phyloP scores from a whole-genome alignment of 1,284 basidiomycete species.

The Cutaneotrichosporon sp. region DNA sequence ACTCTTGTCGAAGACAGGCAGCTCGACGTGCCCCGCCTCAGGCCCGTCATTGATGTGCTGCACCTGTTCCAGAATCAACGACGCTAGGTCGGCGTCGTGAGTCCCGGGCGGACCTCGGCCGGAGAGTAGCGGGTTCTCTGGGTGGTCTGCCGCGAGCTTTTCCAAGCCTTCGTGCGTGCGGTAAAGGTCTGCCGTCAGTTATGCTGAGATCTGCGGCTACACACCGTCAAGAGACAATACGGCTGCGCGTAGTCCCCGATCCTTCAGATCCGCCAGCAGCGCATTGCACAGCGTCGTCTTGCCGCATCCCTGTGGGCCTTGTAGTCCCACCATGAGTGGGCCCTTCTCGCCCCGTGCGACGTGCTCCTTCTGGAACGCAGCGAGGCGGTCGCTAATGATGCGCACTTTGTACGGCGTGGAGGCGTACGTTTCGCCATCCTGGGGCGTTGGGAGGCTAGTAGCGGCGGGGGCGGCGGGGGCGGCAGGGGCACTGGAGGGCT shows the following conservation, averaged over 20 bases:
- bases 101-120: slow-evolving; percentile 45
- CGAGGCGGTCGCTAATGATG: slow-evolving; percentile 32
- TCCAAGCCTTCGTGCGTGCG: slow-evolving; percentile 31
- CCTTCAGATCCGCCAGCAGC: slow-evolving; percentile 24
- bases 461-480: background rate
- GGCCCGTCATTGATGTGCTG: slow-evolving; percentile 6
- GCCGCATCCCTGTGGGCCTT: slow-evolving; percentile 22
- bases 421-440: slow-evolving; percentile 24
- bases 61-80: background rate
- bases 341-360: slow-evolving; percentile 10
- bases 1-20: slow-evolving; percentile 82
- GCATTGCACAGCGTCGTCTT: slow-evolving; percentile 40
- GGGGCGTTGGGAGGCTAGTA: slow-evolving; percentile 13
- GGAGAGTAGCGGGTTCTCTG: slow-evolving; percentile 33
- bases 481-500: background rate
- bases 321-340: slow-evolving; percentile 22
- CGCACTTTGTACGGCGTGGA: slow-evolving; percentile 38
- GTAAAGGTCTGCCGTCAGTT: slow-evolving; percentile 35
- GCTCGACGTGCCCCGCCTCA: slow-evolving; percentile 2
- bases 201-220: background rate
- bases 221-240: slow-evolving; percentile 39
- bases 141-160: slow-evolving; percentile 28
- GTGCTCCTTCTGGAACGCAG: slow-evolving; percentile 21
- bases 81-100: slow-evolving; percentile 28
- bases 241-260: slow-evolving; percentile 21